These are phyloP conservation scores for Mucor mucedo DNA, from an alignment of 371 early-diverging fungal species.

Conservation along the genomic window DNA sequence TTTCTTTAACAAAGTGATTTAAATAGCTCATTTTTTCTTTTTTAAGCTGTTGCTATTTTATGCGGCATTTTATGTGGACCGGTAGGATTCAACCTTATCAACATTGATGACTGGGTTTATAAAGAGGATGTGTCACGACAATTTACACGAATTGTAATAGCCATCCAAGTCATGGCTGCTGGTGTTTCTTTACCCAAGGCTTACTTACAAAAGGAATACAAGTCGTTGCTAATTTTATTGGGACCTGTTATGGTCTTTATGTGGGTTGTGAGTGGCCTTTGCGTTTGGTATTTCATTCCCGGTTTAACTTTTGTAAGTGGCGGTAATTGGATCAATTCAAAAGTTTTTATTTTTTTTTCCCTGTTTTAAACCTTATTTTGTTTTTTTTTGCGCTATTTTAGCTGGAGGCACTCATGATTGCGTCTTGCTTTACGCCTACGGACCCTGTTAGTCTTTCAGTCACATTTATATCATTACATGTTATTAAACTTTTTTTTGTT, in stretches of 20 bases:
- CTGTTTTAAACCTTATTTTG: neutral
- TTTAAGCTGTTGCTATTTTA: slow-evolving; percentile 74
- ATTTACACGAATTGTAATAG: slow-evolving; percentile 78
- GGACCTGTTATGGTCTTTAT: slow-evolving; percentile 81
- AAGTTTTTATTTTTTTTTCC: neutral
- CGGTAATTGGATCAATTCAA: neutral
- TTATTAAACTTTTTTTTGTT: neutral
- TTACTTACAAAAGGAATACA: slow-evolving; percentile 62
- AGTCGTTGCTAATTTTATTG: slow-evolving; percentile 70
- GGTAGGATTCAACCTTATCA: slow-evolving; percentile 47
- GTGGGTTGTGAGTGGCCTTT: slow-evolving; percentile 51
- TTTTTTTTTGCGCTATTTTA: slow-evolving; percentile 3
- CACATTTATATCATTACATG: neutral
- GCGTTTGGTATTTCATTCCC: slow-evolving; percentile 45
- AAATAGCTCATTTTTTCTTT: neutral
- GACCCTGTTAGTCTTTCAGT: slow-evolving; percentile 42
- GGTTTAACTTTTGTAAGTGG: slow-evolving; percentile 40
- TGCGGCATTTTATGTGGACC: slow-evolving; percentile 90
- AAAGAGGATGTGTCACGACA: slow-evolving; percentile 58
- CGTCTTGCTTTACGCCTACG: slow-evolving; percentile 52
- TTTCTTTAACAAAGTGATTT: neutral
- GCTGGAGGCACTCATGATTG: slow-evolving; percentile 50
- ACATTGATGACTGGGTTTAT: slow-evolving; percentile 43
- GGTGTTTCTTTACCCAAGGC: slow-evolving; percentile 67
- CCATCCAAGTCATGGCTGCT: slow-evolving; percentile 84